Percentiles rank a stretch among this genome's conserved stretches.
Evolutionary conservation across 176 grass and related monocot genomes (phyloP).

Genomic region (Cenchrus purpureus): DNA sequence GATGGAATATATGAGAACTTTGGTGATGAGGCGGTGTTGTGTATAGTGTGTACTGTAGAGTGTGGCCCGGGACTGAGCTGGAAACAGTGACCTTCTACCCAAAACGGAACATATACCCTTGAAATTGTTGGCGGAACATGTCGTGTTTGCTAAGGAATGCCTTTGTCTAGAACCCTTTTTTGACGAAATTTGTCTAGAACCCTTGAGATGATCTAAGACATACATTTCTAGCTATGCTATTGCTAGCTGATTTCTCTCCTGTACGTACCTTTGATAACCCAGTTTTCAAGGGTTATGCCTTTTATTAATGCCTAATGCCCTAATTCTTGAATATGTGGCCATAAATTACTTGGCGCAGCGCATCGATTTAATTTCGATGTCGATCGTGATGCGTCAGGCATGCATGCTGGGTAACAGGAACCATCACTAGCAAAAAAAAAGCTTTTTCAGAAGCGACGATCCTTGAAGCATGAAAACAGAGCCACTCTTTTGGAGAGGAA

Average conservation of each 20-base stretch:
- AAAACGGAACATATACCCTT: slow-evolving; percentile 47
- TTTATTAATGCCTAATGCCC: no score
- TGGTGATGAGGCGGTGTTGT: background rate
- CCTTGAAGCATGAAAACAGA: slow-evolving; percentile 1
- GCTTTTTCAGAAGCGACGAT: slow-evolving; percentile 37
- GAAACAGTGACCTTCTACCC: slow-evolving; percentile 47
- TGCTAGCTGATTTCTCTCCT: no score
- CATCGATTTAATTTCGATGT: background rate
- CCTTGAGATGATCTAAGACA: background rate
- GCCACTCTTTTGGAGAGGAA: slow-evolving; percentile 40
- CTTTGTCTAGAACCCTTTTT: no score
- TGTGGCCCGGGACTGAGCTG: slow-evolving; percentile 1
- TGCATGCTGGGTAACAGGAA: background rate
- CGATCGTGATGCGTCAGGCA: background rate
- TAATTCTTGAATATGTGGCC: background rate
- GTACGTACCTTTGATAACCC: background rate
- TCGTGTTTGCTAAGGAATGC: background rate
- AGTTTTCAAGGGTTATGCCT: background rate
- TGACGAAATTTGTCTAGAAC: background rate
- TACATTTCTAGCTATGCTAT: background rate
- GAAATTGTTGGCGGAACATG: slow-evolving; percentile 22
- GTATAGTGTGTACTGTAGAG: background rate
- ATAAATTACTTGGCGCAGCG: no score
- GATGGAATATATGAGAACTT: slow-evolving; percentile 8
- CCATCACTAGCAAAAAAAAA: background rate